Evolutionary conservation across 1,139 yeast genomes (phyloP), one percentile per base, ranked within the genome.

Genomic region (Suhomyces kunorum): DNA sequence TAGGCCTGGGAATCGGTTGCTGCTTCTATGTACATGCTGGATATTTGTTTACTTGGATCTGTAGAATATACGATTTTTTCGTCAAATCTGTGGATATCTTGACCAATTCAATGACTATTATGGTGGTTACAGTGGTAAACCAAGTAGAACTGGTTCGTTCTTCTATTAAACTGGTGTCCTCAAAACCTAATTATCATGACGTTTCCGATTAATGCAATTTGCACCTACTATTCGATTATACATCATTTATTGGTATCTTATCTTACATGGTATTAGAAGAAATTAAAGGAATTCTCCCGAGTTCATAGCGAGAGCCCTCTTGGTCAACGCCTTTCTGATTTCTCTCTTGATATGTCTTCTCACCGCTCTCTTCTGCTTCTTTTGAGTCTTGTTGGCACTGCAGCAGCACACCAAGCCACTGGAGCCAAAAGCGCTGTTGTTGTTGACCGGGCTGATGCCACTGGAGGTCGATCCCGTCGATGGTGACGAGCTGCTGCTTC

Each of bases 371-470:
- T 46, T 51, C 42, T 48, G 43, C n/a, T 51, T 48, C 45, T 58
- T 50, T 47, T 49, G 47, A 36, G 48, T 38, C 36, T 43, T 50
- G 12, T 12, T 26, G 9, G 17, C 33, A 40, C 53, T 32, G 42
- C 58, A 52, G 45, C 62, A 55, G 41, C 58, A 51, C 46, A 45
- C 43, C 36, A 45, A 39, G 18, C 48, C 46, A 12, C 46, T 40
- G n/a, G 46, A 19, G 24, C 49, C 48, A 36, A 46, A 31, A 32
- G 35, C 43, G 19, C 24, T 26, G 31, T 40, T 26, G 16, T 40
- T 24, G 29, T 45, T 34, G 22, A 55, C 52, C 9, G 50, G 25
- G 22, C 23, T 18, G 13, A 34, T 28, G 25, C 32, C 28, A 17
- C 32, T 18, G 11, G 34, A 11, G 15, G 43, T 16, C 8, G 31